A percentile compares a stretch with the other conserved stretches of the same genome.
Conservation (phyloP, 2,329 filamentous ascomycete genomes). For the Arthroderma sp. region DNA sequence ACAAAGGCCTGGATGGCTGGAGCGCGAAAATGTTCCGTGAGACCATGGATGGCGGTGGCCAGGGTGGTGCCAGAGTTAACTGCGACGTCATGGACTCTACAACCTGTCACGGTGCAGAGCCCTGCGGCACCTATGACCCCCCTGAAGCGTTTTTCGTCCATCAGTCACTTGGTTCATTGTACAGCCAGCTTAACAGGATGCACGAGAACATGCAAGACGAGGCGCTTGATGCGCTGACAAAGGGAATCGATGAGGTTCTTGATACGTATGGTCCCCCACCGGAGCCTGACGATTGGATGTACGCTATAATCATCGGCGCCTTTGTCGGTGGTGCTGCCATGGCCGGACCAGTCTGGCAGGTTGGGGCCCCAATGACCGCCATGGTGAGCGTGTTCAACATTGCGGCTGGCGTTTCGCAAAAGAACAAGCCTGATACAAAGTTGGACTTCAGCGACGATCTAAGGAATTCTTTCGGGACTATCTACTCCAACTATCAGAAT, state of each 20-base stretch:
- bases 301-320: slow-evolving; percentile 1
- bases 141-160: neutral
- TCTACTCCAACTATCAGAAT: neutral
- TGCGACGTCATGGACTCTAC: neutral
- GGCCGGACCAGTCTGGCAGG: slow-evolving; percentile 2
- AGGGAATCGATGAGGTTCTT: neutral
- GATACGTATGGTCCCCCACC: slow-evolving; percentile 1
- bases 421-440: neutral
- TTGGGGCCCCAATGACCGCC: neutral
- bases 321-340: slow-evolving; percentile 2
- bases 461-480: neutral
- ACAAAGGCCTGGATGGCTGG: neutral
- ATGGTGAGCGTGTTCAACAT: slow-evolving; percentile 2
- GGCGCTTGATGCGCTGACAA: neutral
- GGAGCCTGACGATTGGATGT: neutral
- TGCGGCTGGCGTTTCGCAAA: neutral
- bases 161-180: neutral
- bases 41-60: neutral
- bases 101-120: neutral
- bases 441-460: neutral
- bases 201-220: slow-evolving; percentile 1
- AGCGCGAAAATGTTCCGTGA: neutral
- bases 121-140: neutral
- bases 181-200: neutral
- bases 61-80: neutral